Evolutionary conservation across 2,329 filamentous ascomycete species (phyloP), one percentile per base, ranked within the genome.

Genomic region (Colletotrichum euphorbiae): DNA sequence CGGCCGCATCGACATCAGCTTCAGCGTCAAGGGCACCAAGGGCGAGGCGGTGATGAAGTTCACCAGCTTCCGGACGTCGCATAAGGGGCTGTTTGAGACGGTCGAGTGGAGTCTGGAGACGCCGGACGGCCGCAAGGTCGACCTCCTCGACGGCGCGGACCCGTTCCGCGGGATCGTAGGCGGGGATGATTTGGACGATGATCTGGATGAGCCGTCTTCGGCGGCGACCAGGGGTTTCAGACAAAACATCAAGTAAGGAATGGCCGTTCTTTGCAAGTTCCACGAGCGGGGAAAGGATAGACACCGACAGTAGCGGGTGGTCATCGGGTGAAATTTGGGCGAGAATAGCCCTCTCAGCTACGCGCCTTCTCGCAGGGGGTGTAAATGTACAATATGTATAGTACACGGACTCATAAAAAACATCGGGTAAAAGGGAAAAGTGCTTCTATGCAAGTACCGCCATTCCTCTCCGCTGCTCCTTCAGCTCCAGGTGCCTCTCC

Each of bases 61-160:
- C 80, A 87, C 85, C 73, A 96, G 93, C 82, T 84, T 87, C 77
- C 87, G 96, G 76, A 89, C 87, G 72, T 80, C 80, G 7, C 73
- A 83, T 65, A 86, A 87, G 73, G 84, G 83, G 42, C 80, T 87
- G 83, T 98, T 97, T 79, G 90, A 93, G 82, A 99, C 96, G 40
- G 87, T 90, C 65, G 92, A 94, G 83, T 99, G 95, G 94, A 96
- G 91, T 76, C 82, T 99, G 74, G 89, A 90, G 77, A 89, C 88
- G 70, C 83, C 83, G 58, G 88, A 91, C 72, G 86, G 86, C 45
- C 72, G 71, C 48, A 83, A 80, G 77, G 80, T 98, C 72, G 91
- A 97, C 76, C 80, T 99, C 77, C 84, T 98, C 70, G 89, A 92
- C 73, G 88, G 86, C 4, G 83, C 81, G 67, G 85, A 96, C 83